Percentiles rank a stretch among this genome's conserved stretches.
phyloP scores from a whole-genome alignment of 352 stramenopile genomes.

The Pythium graminicola region DNA sequence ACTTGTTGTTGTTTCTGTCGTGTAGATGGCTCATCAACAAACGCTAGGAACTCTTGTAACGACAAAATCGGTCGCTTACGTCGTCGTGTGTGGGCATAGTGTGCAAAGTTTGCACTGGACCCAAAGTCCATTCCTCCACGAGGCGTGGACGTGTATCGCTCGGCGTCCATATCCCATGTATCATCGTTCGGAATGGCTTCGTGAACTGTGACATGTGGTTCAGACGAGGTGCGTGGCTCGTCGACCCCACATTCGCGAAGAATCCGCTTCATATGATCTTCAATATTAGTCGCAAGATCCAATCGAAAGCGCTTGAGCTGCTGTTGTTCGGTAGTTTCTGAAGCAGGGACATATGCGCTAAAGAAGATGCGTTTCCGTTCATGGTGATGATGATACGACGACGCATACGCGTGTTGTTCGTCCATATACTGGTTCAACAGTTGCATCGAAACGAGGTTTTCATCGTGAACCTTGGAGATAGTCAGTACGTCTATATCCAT shows the following conservation, averaged over 20 bases:
- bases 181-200: no score
- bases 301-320: constrained; percentile 42
- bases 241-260: constrained; percentile 45
- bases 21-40: constrained; percentile 33
- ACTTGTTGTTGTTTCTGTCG: constrained; percentile 33
- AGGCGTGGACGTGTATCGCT: neutral
- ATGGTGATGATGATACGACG: neutral
- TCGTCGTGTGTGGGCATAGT: constrained; percentile 23
- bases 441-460: constrained; percentile 64
- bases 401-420: constrained; percentile 23
- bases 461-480: constrained; percentile 39
- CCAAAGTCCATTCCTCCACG: constrained; percentile 49
- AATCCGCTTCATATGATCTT: constrained; percentile 42
- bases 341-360: constrained; percentile 11
- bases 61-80: constrained; percentile 28
- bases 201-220: neutral
- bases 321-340: neutral
- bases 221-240: no score
- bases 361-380: constrained; percentile 20
- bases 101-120: constrained; percentile 21
- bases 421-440: constrained; percentile 71
- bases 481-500: neutral
- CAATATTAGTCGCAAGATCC: constrained; percentile 38
- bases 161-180: constrained; percentile 10
- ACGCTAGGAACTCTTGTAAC: constrained; percentile 36